Base-by-base conservation (phyloP, 2,329 filamentous ascomycete species). In the Passalora sequoiae region DNA sequence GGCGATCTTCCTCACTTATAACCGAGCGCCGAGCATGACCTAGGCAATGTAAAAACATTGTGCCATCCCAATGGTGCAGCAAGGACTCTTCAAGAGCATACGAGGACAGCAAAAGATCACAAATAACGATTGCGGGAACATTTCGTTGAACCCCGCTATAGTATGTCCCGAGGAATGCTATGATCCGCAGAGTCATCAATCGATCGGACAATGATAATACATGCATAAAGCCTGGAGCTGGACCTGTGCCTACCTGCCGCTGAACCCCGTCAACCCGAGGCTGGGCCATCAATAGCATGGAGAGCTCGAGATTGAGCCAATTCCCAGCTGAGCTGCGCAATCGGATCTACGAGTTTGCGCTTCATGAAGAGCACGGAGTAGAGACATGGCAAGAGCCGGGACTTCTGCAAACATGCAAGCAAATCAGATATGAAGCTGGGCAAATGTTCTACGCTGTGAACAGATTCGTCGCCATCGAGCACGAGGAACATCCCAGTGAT, bases 391-490 rank as follows among this genome's bases (percentile, higher is more conserved):
- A 13, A 22, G 44, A 50, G 24, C 47, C 50, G n/a, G 49, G 42
- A 12, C 33, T 53, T 8, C 37, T 53, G 24, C 21, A 36, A 6
- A 49, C 47, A 9, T 57, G 49, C 29, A 51, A 49, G 22, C 42
- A 46, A 27, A 51, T 52, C 25, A 49, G 53, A 21, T 30, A 31
- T 12, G 56, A 58, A 41, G 44, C 54, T 15, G 43, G 54, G 30
- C 46, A 48, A 22, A 51, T 57, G 42, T 58, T 51, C 44, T 58
- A 54, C 28, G 35, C 44, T 3, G 39, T 46, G 30, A 57, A 55
- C 45, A 28, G 30, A 4, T 58, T 57, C 42, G 43, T 40, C 4
- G 29, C 27, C 9, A 33, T 24, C 10, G 41, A 50, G 4, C 38
- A 50, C 19, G 50, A 53, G 35, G 44, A 48, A 7, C 20, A 37